Conservation (phyloP, 2,329 filamentous ascomycete species). For the Trichoderma citrinoviride region DNA sequence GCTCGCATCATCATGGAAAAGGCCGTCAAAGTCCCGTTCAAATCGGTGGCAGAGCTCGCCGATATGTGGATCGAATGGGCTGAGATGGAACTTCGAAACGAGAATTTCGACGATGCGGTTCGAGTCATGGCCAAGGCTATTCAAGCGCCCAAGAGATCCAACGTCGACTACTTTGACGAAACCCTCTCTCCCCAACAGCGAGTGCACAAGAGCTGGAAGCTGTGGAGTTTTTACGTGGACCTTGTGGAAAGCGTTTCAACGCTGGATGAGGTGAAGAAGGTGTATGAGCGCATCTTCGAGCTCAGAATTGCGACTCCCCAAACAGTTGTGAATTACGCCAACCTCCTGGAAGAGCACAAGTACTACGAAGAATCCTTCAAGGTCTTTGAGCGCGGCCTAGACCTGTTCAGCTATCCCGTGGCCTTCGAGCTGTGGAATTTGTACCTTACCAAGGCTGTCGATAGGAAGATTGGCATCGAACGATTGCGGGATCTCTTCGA, state of each 20-base stretch:
- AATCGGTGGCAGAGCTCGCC: slow-evolving; percentile 92
- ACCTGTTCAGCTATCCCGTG: slow-evolving; percentile 97
- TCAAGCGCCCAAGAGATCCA: slow-evolving; percentile 94
- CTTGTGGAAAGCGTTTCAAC: slow-evolving; percentile 92
- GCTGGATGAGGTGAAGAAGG: slow-evolving; percentile 85
- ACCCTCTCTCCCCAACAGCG: slow-evolving; percentile 89
- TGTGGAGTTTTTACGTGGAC: slow-evolving; percentile 99
- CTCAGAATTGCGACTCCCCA: slow-evolving; percentile 96
- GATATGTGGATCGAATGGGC: slow-evolving; percentile 99
- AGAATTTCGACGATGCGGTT: slow-evolving; percentile 93
- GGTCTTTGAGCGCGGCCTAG: slow-evolving; percentile 89
- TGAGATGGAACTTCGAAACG: slow-evolving; percentile 92
- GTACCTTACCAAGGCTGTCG: slow-evolving; percentile 94
- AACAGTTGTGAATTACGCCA: slow-evolving; percentile 98
- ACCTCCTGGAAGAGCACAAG: slow-evolving; percentile 86
- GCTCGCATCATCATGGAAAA: slow-evolving; percentile 96
- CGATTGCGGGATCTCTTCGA: slow-evolving; percentile 92
- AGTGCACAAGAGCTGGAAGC: slow-evolving; percentile 98
- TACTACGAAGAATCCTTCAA: slow-evolving; percentile 99
- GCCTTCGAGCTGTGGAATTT: slow-evolving; percentile 99
- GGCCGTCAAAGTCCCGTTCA: slow-evolving; percentile 95
- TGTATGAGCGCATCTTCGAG: slow-evolving; percentile 98
- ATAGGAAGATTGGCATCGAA: slow-evolving; percentile 94
- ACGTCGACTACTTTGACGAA: slow-evolving; percentile 98
- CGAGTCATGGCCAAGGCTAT: slow-evolving; percentile 97